Conservation (phyloP, 257 asterid genomes). For the Coffea eugenioides region DNA sequence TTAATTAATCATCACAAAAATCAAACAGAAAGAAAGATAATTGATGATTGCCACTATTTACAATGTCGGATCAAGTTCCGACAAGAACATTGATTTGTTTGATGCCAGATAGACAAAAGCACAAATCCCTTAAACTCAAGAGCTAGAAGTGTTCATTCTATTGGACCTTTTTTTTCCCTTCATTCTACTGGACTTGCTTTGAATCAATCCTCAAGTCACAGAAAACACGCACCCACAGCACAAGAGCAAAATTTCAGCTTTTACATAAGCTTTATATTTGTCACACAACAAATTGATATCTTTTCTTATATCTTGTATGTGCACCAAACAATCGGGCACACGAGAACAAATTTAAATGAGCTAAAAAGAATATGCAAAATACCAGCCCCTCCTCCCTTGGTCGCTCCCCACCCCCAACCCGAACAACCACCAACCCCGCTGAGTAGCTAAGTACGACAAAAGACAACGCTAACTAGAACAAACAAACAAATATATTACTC, state of each 20-base stretch:
- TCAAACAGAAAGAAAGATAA: too few relatives aligned
- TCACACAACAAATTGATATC: too few relatives aligned
- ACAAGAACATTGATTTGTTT: too few relatives aligned
- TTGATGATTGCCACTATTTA: neutral
- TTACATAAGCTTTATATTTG: too few relatives aligned
- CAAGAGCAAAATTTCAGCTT: too few relatives aligned
- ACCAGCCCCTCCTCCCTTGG: neutral
- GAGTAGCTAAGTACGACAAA: neutral
- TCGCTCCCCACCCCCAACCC: neutral
- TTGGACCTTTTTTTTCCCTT: too few relatives aligned
- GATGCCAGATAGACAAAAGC: neutral
- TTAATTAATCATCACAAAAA: too few relatives aligned
- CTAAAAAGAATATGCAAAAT: neutral
- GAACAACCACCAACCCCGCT: neutral
- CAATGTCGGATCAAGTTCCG: neutral
- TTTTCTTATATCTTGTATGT: too few relatives aligned
- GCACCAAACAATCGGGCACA: too few relatives aligned
- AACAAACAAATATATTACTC: neutral
- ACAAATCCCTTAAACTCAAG: neutral
- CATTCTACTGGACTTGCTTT: too few relatives aligned
- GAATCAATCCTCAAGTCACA: too few relatives aligned
- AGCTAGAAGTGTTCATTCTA: neutral
- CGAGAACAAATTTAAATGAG: neutral
- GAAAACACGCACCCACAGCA: too few relatives aligned
- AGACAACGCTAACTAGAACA: neutral